Evolutionary conservation across 2,329 filamentous ascomycete species (phyloP), one percentile per base, ranked within the genome.

Genomic region (Colletotrichum tabaci): DNA sequence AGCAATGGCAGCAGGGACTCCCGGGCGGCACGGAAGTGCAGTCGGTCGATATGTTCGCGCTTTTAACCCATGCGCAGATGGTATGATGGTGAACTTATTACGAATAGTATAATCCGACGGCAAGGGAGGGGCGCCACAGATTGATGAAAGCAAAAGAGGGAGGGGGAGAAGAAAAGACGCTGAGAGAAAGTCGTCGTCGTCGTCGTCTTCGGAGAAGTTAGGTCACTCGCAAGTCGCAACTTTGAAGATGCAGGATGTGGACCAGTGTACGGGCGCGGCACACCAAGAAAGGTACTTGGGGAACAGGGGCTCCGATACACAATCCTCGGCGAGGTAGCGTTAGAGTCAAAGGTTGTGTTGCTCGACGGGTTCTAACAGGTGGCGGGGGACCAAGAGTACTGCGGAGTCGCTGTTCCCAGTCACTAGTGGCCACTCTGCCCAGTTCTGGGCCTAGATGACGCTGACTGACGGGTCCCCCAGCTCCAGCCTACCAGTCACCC

Each of bases 401-500:
- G 69, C 69, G 65, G 68, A 71, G 68, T 62, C 65, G 58, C 65
- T 38, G 64, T 47, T 26, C 47, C 26, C 53, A 35, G 58, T 61
- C 26, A 6, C 44, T 6, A 30, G n/a, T 55, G 23, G 63, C 10
- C 46, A 13, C 30, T 26, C 52, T 56, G 42, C 67, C 62, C 56
- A 26, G 56, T 67, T 67, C 64, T 57, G 42, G 26, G 35, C 60
- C 10, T 26, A 26, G 50, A 72, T 72, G 66, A 72, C 70, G 69
- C 69, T 64, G 58, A 44, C 60, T 65, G 66, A 69, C 58, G 67
- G 67, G 63, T 56, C 67, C 44, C 56, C 56, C 67, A 62, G 64
- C 63, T 65, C 67, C 47, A n/a, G 13, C 21, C 58, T 35, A 42
- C 42, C 58, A 49, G 30, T 35, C 44, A 5, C 21, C 13, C 15